Evolutionary conservation across 805 yeast genomes (phyloP).

Genomic region (Starmerella roubikii): DNA sequence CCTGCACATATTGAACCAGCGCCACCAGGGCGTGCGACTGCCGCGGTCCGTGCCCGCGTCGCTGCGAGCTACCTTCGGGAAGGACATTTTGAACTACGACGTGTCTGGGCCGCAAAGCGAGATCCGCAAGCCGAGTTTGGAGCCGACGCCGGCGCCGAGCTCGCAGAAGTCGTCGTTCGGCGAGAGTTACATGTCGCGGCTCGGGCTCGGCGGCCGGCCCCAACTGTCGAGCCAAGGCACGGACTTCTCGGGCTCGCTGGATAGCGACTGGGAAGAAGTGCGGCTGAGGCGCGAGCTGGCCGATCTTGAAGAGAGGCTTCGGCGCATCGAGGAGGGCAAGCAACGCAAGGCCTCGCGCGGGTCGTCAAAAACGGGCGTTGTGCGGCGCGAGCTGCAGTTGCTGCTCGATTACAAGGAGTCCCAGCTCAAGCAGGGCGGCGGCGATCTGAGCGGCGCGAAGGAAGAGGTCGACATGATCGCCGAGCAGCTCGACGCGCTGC

Average conservation of each 20-base stretch:
- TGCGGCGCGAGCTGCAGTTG: constrained; percentile 63
- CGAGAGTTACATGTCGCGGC: constrained; percentile 24
- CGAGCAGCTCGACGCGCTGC: constrained; percentile 59
- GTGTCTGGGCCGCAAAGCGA: constrained; percentile 38
- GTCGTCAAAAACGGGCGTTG: constrained; percentile 25
- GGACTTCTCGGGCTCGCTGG: constrained; percentile 40
- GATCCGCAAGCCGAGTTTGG: constrained; percentile 19
- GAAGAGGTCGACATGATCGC: constrained; percentile 55
- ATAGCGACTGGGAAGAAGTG: constrained; percentile 90
- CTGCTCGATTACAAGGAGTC: constrained; percentile 63
- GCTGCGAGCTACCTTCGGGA: constrained; percentile 78
- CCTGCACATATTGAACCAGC: constrained; percentile 79
- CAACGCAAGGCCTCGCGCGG: constrained; percentile 8
- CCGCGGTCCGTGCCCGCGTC: constrained; percentile 94
- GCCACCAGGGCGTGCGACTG: constrained; percentile 69
- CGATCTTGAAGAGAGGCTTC: constrained; percentile 55
- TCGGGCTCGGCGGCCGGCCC: constrained; percentile 30
- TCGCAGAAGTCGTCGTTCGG: constrained; percentile 20
- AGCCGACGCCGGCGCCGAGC: constrained; percentile 4
- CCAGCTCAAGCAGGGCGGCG: constrained; percentile 30
- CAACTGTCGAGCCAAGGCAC: constrained; percentile 37
- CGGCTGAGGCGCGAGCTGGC: constrained; percentile 65
- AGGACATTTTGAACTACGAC: constrained; percentile 59
- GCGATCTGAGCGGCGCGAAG: constrained; percentile 24
- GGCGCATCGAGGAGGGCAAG: constrained; percentile 24